Percentiles rank a stretch among this genome's conserved stretches.
phyloP scores from a whole-genome alignment of 345 rosid species.

The Pistacia vera region DNA sequence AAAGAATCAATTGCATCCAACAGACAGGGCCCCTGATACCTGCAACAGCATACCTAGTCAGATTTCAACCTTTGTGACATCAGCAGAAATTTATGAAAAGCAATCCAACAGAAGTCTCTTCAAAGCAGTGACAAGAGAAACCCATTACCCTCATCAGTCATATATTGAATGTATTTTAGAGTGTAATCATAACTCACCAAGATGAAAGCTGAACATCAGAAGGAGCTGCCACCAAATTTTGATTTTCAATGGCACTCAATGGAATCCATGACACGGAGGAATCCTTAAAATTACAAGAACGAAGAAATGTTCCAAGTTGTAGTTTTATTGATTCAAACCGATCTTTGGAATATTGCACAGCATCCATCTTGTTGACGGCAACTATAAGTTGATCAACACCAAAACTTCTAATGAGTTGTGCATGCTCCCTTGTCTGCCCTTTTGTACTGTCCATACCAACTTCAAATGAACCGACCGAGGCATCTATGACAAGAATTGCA shows the following conservation, averaged over 20 bases:
- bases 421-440: conserved; percentile 95
- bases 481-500: conserved; percentile 90
- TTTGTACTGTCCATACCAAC: conserved; percentile 74
- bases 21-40: conserved; percentile 83
- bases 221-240: conserved; percentile 78
- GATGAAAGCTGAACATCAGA: conserved; percentile 64
- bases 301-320: conserved; percentile 73
- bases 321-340: conserved; percentile 76
- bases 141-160: not conserved
- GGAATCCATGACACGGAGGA: conserved; percentile 77
- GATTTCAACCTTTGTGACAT: not conserved
- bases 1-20: conserved; percentile 89
- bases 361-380: conserved; percentile 92
- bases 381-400: conserved; percentile 94
- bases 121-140: not conserved
- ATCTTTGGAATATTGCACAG: conserved; percentile 69
- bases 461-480: conserved; percentile 87
- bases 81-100: not conserved
- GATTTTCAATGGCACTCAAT: conserved; percentile 84
- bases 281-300: conserved; percentile 71
- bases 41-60: conserved; percentile 35
- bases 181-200: conserved; percentile 50
- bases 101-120: not conserved
- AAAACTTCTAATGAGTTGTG: conserved; percentile 87
- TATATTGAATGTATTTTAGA: not conserved